Evolutionary conservation across 257 asterid genomes (phyloP).

Genomic region (Plantago elongata): DNA sequence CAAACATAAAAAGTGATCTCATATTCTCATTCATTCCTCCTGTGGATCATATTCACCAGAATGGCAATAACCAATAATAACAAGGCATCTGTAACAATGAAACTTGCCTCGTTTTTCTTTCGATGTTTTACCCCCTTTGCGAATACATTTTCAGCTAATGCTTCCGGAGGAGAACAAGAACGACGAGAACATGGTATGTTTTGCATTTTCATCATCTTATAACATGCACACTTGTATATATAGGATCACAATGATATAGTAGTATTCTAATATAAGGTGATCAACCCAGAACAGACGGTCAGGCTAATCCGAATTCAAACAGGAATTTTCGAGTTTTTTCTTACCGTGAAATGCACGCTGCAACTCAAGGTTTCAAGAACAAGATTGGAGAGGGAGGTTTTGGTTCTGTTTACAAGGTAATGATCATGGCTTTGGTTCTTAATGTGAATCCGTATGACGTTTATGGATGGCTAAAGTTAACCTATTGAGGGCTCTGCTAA

Average conservation of each 20-base stretch:
- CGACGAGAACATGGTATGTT: conserved; percentile 13
- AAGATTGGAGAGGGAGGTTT: conserved; percentile 76
- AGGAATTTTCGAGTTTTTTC: conserved; percentile 38
- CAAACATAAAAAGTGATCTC: not conserved
- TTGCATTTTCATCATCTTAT: not conserved
- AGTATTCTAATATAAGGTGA: too few species aligned
- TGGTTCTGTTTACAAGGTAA: conserved; percentile 70
- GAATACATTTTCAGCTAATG: conserved; percentile 1
- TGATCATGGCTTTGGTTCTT: conserved; percentile 7
- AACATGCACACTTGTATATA: not conserved
- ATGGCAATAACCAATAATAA: not conserved
- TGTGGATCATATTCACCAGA: not conserved
- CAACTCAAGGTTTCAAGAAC: conserved; percentile 61
- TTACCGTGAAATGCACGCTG: conserved; percentile 44
- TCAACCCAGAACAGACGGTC: conserved; percentile 30
- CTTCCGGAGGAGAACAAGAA: not conserved
- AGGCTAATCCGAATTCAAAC: conserved; percentile 14
- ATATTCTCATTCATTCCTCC: not conserved
- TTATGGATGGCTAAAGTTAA: not conserved
- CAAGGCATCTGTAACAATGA: conserved; percentile 20
- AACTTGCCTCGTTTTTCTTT: conserved; percentile 24
- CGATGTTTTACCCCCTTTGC: conserved; percentile 38
- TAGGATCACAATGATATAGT: too few species aligned
- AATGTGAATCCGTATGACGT: not conserved
- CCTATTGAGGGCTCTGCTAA: not conserved